A percentile compares a stretch with the other conserved stretches of the same genome.
Conservation (phyloP, 345 rosid species). For the Syzygium grande region DNA sequence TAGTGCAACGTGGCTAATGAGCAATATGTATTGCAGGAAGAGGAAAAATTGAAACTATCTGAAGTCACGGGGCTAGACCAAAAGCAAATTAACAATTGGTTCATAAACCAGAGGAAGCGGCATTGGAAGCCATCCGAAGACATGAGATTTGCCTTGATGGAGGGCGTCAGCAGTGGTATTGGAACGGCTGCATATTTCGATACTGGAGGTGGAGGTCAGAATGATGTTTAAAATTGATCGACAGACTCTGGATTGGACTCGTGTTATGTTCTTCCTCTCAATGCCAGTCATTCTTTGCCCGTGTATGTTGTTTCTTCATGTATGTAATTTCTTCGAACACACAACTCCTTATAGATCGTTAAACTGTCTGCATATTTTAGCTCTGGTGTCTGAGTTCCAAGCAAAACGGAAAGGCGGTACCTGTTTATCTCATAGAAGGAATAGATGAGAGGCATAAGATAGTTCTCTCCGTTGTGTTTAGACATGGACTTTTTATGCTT, state of each 20-base stretch:
- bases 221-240: background rate
- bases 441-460: background rate
- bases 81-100: constrained; percentile 76
- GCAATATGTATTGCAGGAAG: constrained; percentile 29
- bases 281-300: background rate
- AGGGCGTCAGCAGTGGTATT: constrained; percentile 7
- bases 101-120: constrained; percentile 70
- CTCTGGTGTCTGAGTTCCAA: background rate
- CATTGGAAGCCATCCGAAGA: constrained; percentile 76
- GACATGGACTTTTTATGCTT: background rate
- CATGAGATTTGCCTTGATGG: constrained; percentile 38
- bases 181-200: constrained; percentile 7
- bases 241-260: background rate
- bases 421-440: background rate
- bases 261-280: background rate
- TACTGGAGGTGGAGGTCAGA: constrained; percentile 3
- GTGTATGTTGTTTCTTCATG: background rate
- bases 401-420: background rate
- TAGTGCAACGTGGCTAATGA: background rate
- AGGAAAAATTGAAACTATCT: constrained; percentile 41
- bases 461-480: background rate
- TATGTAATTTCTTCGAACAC: background rate
- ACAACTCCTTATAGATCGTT: background rate
- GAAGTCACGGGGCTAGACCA: constrained; percentile 53
- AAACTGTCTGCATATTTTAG: background rate